A percentile compares a stretch with the other conserved stretches of the same genome.
These are phyloP conservation scores for Rhodosporidiobolus odoratus DNA, from an alignment of 768 basidiomycete species.

Conservation along the genomic window DNA sequence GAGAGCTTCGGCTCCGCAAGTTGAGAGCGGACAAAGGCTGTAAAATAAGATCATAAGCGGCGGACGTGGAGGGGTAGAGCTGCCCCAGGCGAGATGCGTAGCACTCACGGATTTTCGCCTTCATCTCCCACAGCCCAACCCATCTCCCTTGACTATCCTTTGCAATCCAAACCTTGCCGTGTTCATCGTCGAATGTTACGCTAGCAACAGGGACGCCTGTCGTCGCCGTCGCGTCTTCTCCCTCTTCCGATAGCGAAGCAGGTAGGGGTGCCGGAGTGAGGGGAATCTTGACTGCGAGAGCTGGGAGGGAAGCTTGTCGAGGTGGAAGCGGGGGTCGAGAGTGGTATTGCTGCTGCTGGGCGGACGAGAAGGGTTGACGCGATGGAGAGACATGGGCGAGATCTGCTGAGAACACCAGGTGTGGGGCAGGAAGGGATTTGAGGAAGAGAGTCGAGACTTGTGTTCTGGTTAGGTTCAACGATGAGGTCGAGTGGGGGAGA, in stretches of 20 bases:
- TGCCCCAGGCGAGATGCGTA: neutral
- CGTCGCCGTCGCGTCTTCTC: neutral
- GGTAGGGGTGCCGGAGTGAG: constrained; percentile 12
- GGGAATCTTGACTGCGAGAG: neutral
- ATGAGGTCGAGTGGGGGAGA: neutral
- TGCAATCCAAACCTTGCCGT: constrained; percentile 9
- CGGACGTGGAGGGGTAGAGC: neutral
- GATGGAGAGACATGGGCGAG: neutral
- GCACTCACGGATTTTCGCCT: neutral
- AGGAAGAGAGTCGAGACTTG: constrained; percentile 7
- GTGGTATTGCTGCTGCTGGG: neutral
- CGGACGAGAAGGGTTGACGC: neutral
- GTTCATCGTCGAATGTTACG: neutral
- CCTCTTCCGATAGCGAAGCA: neutral
- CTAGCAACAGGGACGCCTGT: neutral
- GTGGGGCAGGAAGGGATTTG: constrained; percentile 10
- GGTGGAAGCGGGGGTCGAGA: neutral
- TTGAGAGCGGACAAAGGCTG: constrained; percentile 16
- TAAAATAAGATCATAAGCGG: neutral
- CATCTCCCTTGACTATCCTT: constrained; percentile 1
- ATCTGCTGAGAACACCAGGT: too few species aligned
- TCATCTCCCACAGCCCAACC: constrained; percentile 24
- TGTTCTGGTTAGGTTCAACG: neutral
- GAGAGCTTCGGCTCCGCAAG: constrained; percentile 10
- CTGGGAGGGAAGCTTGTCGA: neutral